Percentiles rank a stretch among this genome's conserved stretches.
These are phyloP conservation scores for Alternaria consortialis DNA, from an alignment of 2,329 filamentous ascomycete genomes.

Conservation along the genomic window DNA sequence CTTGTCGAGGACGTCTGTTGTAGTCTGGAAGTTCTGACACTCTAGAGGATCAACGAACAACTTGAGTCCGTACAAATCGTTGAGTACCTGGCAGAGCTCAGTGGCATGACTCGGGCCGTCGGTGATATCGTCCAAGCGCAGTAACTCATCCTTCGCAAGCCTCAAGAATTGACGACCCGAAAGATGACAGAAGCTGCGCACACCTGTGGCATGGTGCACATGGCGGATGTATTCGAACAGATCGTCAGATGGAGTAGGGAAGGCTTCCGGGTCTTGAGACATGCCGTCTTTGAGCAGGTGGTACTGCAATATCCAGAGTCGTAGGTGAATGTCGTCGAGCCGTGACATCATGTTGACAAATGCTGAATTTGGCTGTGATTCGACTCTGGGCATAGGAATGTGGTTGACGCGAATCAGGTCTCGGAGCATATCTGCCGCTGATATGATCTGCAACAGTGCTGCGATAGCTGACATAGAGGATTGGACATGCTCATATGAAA, in stretches of 20 bases:
- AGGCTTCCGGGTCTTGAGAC: constrained; percentile 69
- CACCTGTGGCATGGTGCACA: constrained; percentile 83
- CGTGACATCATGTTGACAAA: constrained; percentile 67
- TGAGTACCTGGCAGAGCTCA: constrained; percentile 76
- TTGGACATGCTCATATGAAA: constrained; percentile 80
- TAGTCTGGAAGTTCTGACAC: constrained; percentile 74
- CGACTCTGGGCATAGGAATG: constrained; percentile 67
- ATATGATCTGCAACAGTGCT: constrained; percentile 76
- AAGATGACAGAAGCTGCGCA: constrained; percentile 83
- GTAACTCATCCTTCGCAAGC: constrained; percentile 84
- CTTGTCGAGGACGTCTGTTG: constrained; percentile 77
- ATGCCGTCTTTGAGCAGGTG: constrained; percentile 79
- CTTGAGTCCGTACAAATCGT: constrained; percentile 52
- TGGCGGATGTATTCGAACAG: constrained; percentile 80
- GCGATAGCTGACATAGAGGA: constrained; percentile 76
- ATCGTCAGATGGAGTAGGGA: constrained; percentile 73
- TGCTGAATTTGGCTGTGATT: constrained; percentile 56
- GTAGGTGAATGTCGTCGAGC: constrained; percentile 85
- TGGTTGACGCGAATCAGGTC: constrained; percentile 86
- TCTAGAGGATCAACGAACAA: constrained; percentile 48
- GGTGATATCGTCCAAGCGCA: constrained; percentile 77
- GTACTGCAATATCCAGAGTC: constrained; percentile 89
- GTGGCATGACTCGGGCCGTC: constrained; percentile 73
- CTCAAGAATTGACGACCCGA: constrained; percentile 90
- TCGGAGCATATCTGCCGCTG: constrained; percentile 81